Conservation (phyloP, 2,329 filamentous ascomycete species). For the Fusarium camptoceras region DNA sequence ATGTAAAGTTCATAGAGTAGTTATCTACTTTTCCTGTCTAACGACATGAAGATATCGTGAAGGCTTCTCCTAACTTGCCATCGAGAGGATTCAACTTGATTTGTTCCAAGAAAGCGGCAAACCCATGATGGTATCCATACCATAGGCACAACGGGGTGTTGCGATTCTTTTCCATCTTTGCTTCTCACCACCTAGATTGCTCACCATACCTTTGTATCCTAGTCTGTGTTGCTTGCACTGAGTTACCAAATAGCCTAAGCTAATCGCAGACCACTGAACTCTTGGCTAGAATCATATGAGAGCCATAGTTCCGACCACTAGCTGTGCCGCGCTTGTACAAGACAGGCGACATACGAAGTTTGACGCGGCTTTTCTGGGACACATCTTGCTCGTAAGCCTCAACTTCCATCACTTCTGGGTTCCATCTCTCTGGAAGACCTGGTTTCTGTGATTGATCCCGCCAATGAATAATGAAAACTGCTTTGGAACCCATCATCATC, state of each 20-base stretch:
- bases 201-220: neutral
- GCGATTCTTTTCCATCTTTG: neutral
- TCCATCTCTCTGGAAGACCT: accelerated
- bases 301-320: conserved; percentile 20
- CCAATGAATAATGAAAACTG: conserved; percentile 1
- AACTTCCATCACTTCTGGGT: neutral
- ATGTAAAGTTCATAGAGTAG: neutral
- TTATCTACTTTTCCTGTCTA: neutral
- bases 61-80: neutral
- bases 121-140: neutral
- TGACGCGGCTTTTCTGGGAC: neutral
- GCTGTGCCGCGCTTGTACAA: conserved; percentile 17
- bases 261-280: conserved; percentile 32
- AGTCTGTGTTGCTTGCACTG: neutral
- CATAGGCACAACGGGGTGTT: neutral
- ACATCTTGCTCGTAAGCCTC: accelerated
- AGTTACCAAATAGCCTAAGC: accelerated
- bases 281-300: neutral
- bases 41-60: neutral
- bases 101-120: neutral
- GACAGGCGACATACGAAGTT: conserved; percentile 3
- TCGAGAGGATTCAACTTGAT: neutral
- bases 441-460: accelerated
- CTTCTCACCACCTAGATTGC: neutral
- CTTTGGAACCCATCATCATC: conserved; percentile 22